These are phyloP conservation scores for Suillus tomentosus DNA, from an alignment of 768 basidiomycete genomes.

Conservation along the genomic window DNA sequence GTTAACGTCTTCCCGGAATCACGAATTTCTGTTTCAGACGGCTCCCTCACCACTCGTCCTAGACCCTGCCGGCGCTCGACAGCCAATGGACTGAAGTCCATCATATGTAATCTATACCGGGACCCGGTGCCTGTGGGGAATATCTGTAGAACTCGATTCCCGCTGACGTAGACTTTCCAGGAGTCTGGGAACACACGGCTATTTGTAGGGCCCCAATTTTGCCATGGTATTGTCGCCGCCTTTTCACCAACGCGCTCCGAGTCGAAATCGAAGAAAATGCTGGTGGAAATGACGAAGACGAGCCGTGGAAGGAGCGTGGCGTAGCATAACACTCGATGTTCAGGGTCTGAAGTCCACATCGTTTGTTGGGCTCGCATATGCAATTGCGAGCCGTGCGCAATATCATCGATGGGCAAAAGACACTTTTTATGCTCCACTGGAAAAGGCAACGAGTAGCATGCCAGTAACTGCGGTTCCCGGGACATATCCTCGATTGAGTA, in stretches of 20 bases:
- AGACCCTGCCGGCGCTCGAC: constrained; percentile 1
- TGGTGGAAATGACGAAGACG: not conserved
- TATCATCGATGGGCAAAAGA: not conserved
- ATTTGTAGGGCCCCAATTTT: constrained; percentile 10
- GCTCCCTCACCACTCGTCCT: not conserved
- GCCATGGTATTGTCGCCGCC: constrained; percentile 6
- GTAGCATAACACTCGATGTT: constrained; percentile 1
- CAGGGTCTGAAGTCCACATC: not conserved
- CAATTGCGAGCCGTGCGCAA: not conserved
- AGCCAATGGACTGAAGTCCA: constrained; percentile 3
- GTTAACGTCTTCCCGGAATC: not conserved
- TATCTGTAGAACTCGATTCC: not conserved
- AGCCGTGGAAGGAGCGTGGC: not conserved
- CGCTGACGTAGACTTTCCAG: not conserved
- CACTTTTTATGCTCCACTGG: not conserved
- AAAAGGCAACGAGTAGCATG: not conserved
- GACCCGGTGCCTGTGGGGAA: not conserved
- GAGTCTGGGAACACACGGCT: not conserved
- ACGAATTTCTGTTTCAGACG: not conserved
- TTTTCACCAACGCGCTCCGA: not conserved
- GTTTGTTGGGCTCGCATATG: constrained; percentile 1
- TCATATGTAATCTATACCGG: not conserved
- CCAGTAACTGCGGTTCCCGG: not conserved
- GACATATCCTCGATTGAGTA: not conserved
- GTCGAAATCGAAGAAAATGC: not conserved